phyloP scores from a whole-genome alignment of 2,329 filamentous ascomycete genomes.

The Rhinocladiella similis region DNA sequence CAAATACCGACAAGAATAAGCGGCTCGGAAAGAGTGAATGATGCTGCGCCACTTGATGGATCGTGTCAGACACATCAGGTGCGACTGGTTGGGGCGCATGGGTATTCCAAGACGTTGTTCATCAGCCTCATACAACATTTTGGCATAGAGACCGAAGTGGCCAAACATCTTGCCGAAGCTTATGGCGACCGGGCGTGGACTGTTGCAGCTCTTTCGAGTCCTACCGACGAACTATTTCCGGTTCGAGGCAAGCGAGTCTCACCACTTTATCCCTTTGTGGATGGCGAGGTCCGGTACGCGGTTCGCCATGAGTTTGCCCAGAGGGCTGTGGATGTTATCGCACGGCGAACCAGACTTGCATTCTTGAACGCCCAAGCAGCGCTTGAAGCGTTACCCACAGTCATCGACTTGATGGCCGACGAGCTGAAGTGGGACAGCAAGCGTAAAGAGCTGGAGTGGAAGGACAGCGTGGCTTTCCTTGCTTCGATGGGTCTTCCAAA shows the following conservation, averaged over 20 bases:
- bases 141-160: slow-evolving; percentile 86
- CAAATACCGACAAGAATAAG: slow-evolving; percentile 25
- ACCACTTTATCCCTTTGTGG: slow-evolving; percentile 81
- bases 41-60: slow-evolving; percentile 53
- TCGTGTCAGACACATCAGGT: slow-evolving; percentile 82
- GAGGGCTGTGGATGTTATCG: slow-evolving; percentile 84
- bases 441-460: slow-evolving; percentile 79
- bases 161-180: slow-evolving; percentile 80
- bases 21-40: slow-evolving; percentile 31
- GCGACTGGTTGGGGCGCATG: slow-evolving; percentile 78
- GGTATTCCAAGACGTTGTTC: slow-evolving; percentile 86
- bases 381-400: slow-evolving; percentile 76
- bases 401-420: slow-evolving; percentile 86
- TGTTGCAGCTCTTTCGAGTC: slow-evolving; percentile 75
- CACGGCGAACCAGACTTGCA: slow-evolving; percentile 77
- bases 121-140: slow-evolving; percentile 95
- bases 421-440: slow-evolving; percentile 76
- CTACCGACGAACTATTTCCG: slow-evolving; percentile 78
- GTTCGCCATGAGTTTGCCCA: slow-evolving; percentile 88
- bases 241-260: slow-evolving; percentile 79
- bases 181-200: slow-evolving; percentile 94
- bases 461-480: slow-evolving; percentile 61
- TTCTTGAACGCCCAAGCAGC: slow-evolving; percentile 92
- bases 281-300: slow-evolving; percentile 87
- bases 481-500: slow-evolving; percentile 63